A percentile compares a stretch with the other conserved stretches of the same genome.
phyloP scores from a whole-genome alignment of 192 early-diverging fungal genomes.

The Entrophospora sp. region DNA sequence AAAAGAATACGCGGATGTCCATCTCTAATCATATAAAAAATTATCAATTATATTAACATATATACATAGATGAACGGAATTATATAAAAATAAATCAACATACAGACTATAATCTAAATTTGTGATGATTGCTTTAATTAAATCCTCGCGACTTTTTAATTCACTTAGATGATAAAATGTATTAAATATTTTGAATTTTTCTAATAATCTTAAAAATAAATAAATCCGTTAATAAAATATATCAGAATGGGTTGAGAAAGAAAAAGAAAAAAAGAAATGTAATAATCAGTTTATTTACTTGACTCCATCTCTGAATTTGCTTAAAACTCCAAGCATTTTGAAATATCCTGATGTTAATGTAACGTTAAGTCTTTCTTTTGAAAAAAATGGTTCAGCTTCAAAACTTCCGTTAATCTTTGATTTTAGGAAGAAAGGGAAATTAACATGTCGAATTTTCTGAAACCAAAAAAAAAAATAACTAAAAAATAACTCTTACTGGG shows the following conservation, averaged over 20 bases:
- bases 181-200: slow-evolving; percentile 73
- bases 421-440: neutral
- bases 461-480: neutral
- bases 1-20: slow-evolving; percentile 72
- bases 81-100: neutral
- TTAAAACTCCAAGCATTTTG: slow-evolving; percentile 58
- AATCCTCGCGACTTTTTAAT: slow-evolving; percentile 66
- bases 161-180: slow-evolving; percentile 72
- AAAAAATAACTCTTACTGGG: slow-evolving; percentile 44
- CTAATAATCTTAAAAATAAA: slow-evolving; percentile 35
- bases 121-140: slow-evolving; percentile 62
- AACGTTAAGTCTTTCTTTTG: slow-evolving; percentile 61
- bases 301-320: slow-evolving; percentile 55
- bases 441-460: neutral
- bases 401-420: slow-evolving; percentile 33
- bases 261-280: neutral
- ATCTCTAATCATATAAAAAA: slow-evolving; percentile 40
- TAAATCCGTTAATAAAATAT: neutral
- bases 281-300: slow-evolving; percentile 24
- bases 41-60: neutral
- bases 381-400: slow-evolving; percentile 58
- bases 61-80: too few species aligned
- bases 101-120: slow-evolving; percentile 66
- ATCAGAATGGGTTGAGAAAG: neutral
- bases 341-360: slow-evolving; percentile 74